Base-by-base conservation (phyloP, 208 protist species). In the Leishmania guyanensis region DNA sequence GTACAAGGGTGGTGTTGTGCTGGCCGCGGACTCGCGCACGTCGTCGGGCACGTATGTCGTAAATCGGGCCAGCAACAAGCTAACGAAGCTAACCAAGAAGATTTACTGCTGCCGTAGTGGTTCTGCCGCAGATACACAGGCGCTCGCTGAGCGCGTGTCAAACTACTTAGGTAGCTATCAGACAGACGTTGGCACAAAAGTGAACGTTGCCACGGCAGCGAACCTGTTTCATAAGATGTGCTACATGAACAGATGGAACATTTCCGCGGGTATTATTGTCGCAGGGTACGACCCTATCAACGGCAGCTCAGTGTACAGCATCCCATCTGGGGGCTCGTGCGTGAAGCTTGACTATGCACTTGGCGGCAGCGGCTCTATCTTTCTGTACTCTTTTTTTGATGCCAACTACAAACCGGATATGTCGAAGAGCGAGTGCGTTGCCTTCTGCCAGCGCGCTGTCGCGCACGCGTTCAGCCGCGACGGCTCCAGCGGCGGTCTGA, bases 381-480 rank as follows among this genome's bases (percentile, higher is more conserved):
- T 99, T 86, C 97, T 99, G 82, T 99, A 99, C 87, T 99, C 98
- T 36, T 99, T 98, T 87, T 99, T 98, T 85, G 99, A 99, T 84
- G 92, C 95, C 39, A 95, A 99, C 84, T 99, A 98, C 87, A 98
- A 97, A 83, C 86, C 92, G 14, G 92, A 89, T 48, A 99, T 99
- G 99, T 98, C 92, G 16, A 96, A 99, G 84, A 96, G 99, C 20
- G 98, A 99, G 90, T 98, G 96, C 74, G 60, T 98, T 26, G 70
- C 87, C 10, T 99, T 99, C 87, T 98, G 98, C 80, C 90, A 95
- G 84, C 80, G 80, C n/a, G 98, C 99, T 2, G 93, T 99, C 33
- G 95, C 99, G 17, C 96, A 99, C 56, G 99, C 99, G 36, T 99
- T 99, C 95, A 96, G 93, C 64, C 94, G 99, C 75, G 99, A 99